These are phyloP conservation scores for Pyrenopolyporus hunteri DNA, from an alignment of 495 filamentous ascomycete species.

Conservation along the genomic window DNA sequence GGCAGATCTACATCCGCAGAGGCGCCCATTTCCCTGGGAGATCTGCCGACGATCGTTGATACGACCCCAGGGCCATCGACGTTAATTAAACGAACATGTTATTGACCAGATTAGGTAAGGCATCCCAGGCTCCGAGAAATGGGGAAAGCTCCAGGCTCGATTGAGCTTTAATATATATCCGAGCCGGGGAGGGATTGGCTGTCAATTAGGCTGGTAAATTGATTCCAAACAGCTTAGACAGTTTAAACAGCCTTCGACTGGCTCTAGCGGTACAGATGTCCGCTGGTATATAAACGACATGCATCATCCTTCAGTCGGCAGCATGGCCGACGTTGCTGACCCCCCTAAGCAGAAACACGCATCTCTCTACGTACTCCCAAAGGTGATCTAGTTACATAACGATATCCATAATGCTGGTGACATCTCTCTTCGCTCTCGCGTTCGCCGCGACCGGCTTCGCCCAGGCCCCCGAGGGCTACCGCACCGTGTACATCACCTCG, in stretches of 20 bases:
- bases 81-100: constrained; percentile 28
- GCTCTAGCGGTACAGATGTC: neutral
- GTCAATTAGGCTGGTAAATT: constrained; percentile 35
- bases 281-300: constrained; percentile 15
- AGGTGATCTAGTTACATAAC: constrained; percentile 10
- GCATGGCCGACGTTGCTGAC: constrained; percentile 17
- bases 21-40: constrained; percentile 26
- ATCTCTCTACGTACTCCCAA: constrained; percentile 4
- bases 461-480: constrained; percentile 52
- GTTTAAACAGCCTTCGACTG: neutral
- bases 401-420: constrained; percentile 46
- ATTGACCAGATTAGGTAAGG: constrained; percentile 32
- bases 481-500: constrained; percentile 58
- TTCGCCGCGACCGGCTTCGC: constrained; percentile 54
- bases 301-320: constrained; percentile 9
- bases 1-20: constrained; percentile 38
- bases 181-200: constrained; percentile 17
- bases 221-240: constrained; percentile 12
- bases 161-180: constrained; percentile 34
- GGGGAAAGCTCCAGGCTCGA: constrained; percentile 11
- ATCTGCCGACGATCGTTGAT: constrained; percentile 43
- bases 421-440: constrained; percentile 47
- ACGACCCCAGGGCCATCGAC: constrained; percentile 16
- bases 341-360: neutral
- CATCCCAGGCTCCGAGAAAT: constrained; percentile 38